Base-by-base conservation (phyloP, 2,329 filamentous ascomycete genomes). In the Penicillium palitans region DNA sequence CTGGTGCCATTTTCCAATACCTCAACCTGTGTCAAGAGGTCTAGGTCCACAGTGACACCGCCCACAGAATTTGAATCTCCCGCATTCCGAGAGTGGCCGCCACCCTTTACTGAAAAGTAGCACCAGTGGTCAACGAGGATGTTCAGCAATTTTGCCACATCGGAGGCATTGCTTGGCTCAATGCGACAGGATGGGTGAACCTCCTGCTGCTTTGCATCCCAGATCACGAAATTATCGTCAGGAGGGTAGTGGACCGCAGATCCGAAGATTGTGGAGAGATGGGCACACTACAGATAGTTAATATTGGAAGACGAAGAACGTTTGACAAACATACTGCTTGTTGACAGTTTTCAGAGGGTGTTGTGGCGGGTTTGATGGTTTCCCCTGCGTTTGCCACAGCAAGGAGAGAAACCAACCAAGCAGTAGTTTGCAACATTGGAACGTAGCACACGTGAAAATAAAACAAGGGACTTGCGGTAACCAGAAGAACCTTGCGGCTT, bases 41-140 rank as follows among this genome's bases (percentile, higher is more conserved):
- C 44, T 1, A 69, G 58, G 44, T 65, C 64, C 10, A 69, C 58
- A 13, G 66, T 67, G 21, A 68, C 62, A 21, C 62, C 67, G 2
- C 72, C 76, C 19, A 78, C 69, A 27, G 83, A 78, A 62, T 79
- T 84, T 4, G 81, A 76, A 51, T 78, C 80, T 64, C 78, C 79
- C 33, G 80, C 75, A 59, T 83, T 81, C 10, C 81, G 78, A 53
- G 80, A 81, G 67, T 85, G 82, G 1, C 83, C 83, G 19, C 83
- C 83, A 0, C 79, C 79, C 63, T 83, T 82, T 67, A 84, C 69
- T 10, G 83, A 81, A 53, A 85, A 85, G 3, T 63, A 61, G 49
- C 68, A 71, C 59, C 60, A 63, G 25, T 60, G 49, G n/a, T 55
- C 25, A 8, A 66, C 59, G 6, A 65, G 57, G 13, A 65, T 55